phyloP scores from a whole-genome alignment of 495 filamentous ascomycete species.

The Cryomyces antarcticus region DNA sequence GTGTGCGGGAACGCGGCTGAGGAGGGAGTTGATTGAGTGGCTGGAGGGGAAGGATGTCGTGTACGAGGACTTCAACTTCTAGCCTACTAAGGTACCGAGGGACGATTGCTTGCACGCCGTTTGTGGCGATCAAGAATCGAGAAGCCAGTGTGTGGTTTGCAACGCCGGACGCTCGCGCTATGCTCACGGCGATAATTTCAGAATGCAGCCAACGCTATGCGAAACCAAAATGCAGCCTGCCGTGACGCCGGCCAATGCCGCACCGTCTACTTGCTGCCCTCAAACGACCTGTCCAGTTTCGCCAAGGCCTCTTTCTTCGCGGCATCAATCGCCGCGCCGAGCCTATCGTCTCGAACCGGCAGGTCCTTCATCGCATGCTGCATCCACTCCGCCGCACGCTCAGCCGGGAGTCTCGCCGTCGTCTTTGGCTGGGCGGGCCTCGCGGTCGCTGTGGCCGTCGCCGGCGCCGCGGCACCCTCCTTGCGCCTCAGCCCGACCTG shows the following conservation, averaged over 20 bases:
- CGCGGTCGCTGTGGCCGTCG: not conserved
- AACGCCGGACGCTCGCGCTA: too few relatives aligned
- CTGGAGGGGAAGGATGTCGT: constrained; percentile 37
- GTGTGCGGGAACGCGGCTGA: constrained; percentile 38
- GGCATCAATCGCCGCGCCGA: constrained; percentile 7
- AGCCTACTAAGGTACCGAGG: not conserved
- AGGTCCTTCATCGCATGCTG: constrained; percentile 16
- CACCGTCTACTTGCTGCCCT: constrained; percentile 3
- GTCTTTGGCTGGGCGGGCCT: not conserved
- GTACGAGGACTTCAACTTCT: constrained; percentile 58
- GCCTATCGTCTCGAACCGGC: constrained; percentile 8
- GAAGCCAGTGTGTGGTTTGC: too few relatives aligned
- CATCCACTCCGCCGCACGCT: constrained; percentile 13
- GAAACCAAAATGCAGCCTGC: too few relatives aligned
- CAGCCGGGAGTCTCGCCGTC: constrained; percentile 6
- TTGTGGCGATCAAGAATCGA: too few relatives aligned
- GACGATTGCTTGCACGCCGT: too few relatives aligned
- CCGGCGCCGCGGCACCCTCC: not conserved
- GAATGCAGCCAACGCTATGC: too few relatives aligned
- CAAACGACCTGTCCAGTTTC: constrained; percentile 17
- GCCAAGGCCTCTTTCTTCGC: constrained; percentile 15
- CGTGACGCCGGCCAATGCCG: too few relatives aligned
- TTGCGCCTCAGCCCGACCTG: constrained; percentile 16
- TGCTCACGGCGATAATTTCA: too few relatives aligned
- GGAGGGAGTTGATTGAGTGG: constrained; percentile 38